Percentiles rank a stretch among this genome's conserved stretches.
phyloP scores from a whole-genome alignment of 2,329 filamentous ascomycete genomes.

The Ophiostoma australiae region DNA sequence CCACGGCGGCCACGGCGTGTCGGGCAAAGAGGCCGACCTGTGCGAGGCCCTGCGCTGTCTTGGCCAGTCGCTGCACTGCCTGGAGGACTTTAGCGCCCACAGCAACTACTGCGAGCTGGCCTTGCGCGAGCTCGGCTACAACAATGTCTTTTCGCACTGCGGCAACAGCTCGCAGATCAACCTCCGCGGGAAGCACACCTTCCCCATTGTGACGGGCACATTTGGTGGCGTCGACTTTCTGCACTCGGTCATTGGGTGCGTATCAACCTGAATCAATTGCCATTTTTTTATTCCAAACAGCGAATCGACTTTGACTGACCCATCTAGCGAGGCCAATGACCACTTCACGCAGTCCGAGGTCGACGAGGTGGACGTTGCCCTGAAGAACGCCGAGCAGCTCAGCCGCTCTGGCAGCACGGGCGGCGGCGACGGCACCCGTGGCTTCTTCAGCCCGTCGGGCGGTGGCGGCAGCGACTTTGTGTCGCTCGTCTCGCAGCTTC shows the following conservation, averaged over 20 bases:
- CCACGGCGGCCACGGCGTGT: constrained; percentile 53
- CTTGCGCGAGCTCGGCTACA: constrained; percentile 65
- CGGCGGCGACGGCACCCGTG: constrained; percentile 33
- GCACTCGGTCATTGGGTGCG: constrained; percentile 61
- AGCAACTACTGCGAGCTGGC: constrained; percentile 79
- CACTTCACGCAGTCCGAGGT: constrained; percentile 82
- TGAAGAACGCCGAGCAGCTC: constrained; percentile 61
- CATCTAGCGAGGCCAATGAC: constrained; percentile 61
- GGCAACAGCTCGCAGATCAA: constrained; percentile 63
- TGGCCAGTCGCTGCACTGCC: constrained; percentile 69
- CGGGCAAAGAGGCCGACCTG: constrained; percentile 69
- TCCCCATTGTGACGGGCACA: constrained; percentile 66
- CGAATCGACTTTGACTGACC: not conserved
- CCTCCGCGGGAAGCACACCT: constrained; percentile 61
- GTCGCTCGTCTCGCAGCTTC: constrained; percentile 69
- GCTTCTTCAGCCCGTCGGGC: constrained; percentile 37
- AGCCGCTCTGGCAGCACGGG: constrained; percentile 32
- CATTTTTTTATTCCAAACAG: too few species aligned
- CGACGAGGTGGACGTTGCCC: constrained; percentile 70
- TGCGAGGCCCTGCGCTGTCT: constrained; percentile 73
- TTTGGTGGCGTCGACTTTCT: constrained; percentile 83
- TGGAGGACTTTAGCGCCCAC: constrained; percentile 76
- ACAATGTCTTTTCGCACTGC: constrained; percentile 67
- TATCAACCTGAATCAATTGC: not conserved
- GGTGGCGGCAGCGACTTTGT: constrained; percentile 55